A percentile compares a stretch with the other conserved stretches of the same genome.
Evolutionary conservation across 2,329 filamentous ascomycete species (phyloP).

Genomic region (Emergomyces africanus): DNA sequence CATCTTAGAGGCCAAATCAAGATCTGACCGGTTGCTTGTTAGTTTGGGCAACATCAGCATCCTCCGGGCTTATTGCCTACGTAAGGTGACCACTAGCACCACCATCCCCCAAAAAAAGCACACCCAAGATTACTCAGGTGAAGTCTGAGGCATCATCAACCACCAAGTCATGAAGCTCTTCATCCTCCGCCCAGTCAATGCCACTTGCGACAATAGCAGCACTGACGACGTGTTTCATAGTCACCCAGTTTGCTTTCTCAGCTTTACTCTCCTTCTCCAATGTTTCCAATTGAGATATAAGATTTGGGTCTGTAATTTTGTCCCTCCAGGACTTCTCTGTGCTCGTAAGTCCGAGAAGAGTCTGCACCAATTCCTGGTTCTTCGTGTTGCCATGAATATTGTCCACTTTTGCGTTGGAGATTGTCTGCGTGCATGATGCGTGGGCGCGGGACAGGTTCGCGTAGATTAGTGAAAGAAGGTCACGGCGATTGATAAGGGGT

Average conservation of each 20-base stretch:
- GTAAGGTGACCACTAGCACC: too few species aligned
- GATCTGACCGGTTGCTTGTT: background rate
- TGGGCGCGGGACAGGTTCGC: constrained; percentile 46
- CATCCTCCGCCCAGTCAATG: constrained; percentile 65
- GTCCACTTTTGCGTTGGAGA: constrained; percentile 47
- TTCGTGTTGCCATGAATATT: constrained; percentile 43
- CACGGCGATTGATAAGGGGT: constrained; percentile 53
- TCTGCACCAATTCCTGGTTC: constrained; percentile 51
- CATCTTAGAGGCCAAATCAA: background rate
- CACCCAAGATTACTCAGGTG: background rate
- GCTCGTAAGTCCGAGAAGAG: constrained; percentile 51
- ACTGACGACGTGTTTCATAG: constrained; percentile 66
- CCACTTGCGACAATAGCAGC: constrained; percentile 71
- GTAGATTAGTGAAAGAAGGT: constrained; percentile 51
- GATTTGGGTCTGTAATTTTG: constrained; percentile 40
- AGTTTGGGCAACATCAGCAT: background rate
- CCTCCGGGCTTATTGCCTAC: background rate
- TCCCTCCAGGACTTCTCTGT: constrained; percentile 41
- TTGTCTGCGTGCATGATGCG: constrained; percentile 37
- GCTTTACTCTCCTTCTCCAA: constrained; percentile 48
- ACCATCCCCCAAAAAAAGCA: background rate
- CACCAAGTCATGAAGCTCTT: constrained; percentile 55
- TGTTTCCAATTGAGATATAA: constrained; percentile 43
- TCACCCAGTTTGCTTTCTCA: constrained; percentile 55
- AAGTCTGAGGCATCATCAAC: constrained; percentile 39